These are phyloP conservation scores for Oemleria cerasiformis DNA, from an alignment of 306 rosid species.

Conservation along the genomic window DNA sequence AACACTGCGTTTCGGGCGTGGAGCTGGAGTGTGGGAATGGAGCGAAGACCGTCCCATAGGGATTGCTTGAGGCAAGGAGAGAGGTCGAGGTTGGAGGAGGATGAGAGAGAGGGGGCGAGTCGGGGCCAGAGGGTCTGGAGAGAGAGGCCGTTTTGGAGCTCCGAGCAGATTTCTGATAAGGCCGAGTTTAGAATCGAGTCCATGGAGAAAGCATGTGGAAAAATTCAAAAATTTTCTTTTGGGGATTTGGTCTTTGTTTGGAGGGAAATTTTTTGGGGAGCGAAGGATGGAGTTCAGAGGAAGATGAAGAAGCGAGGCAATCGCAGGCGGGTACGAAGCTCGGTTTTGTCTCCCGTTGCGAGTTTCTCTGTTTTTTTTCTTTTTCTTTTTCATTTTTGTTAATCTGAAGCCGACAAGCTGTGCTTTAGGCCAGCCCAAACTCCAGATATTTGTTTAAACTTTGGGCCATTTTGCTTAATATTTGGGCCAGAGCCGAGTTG, in stretches of 20 bases:
- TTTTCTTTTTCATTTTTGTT: no score
- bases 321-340: neutral
- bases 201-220: conserved; percentile 26
- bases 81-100: conserved; percentile 40
- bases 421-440: no score
- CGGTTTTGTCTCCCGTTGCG: no score
- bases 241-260: neutral
- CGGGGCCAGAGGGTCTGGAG: conserved; percentile 40
- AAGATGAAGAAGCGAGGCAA: neutral
- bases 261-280: neutral
- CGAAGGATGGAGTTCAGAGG: neutral
- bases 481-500: no score
- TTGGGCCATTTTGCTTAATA: no score
- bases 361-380: no score
- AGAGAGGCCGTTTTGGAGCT: conserved; percentile 35
- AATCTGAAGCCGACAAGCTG: no score
- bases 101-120: conserved; percentile 31
- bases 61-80: conserved; percentile 43
- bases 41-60: conserved; percentile 57
- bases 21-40: conserved; percentile 65
- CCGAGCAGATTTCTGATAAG: conserved; percentile 47
- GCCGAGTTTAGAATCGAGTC: conserved; percentile 40
- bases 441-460: no score
- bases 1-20: conserved; percentile 14
- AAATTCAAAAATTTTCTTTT: neutral